A percentile compares a stretch with the other conserved stretches of the same genome.
Conservation (phyloP, 768 basidiomycete species). For the Suillus decipiens region DNA sequence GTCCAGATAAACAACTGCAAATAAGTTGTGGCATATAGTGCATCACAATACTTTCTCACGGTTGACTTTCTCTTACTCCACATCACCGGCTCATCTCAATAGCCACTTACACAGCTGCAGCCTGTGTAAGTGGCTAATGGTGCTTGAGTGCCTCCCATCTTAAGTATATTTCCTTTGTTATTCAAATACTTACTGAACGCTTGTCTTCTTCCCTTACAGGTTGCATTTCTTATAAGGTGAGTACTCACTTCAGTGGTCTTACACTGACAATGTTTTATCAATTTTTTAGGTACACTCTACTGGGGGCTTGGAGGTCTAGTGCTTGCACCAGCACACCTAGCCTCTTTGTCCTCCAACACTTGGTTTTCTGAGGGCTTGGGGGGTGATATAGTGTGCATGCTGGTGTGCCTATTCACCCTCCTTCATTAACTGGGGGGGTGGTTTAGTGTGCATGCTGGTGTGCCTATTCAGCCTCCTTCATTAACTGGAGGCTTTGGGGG, state of each 20-base stretch:
- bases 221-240: no score
- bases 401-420: not conserved
- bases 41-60: not conserved
- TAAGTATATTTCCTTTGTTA: not conserved
- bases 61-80: not conserved
- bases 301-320: no score
- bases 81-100: not conserved
- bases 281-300: no score
- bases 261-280: no score
- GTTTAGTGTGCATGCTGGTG: not conserved
- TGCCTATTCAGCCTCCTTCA: no score
- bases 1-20: not conserved
- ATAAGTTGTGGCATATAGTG: not conserved
- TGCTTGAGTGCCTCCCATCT: not conserved
- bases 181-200: not conserved
- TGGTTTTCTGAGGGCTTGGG: not conserved
- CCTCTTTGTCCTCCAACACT: not conserved
- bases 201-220: not conserved
- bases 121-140: slow-evolving; percentile 1
- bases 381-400: not conserved
- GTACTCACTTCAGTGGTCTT: no score
- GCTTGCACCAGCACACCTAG: no score
- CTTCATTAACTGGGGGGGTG: not conserved
- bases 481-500: no score
- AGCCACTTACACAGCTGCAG: slow-evolving; percentile 1